A percentile compares a stretch with the other conserved stretches of the same genome.
phyloP scores from a whole-genome alignment of 371 early-diverging fungal genomes.

The Coemansia sp. region DNA sequence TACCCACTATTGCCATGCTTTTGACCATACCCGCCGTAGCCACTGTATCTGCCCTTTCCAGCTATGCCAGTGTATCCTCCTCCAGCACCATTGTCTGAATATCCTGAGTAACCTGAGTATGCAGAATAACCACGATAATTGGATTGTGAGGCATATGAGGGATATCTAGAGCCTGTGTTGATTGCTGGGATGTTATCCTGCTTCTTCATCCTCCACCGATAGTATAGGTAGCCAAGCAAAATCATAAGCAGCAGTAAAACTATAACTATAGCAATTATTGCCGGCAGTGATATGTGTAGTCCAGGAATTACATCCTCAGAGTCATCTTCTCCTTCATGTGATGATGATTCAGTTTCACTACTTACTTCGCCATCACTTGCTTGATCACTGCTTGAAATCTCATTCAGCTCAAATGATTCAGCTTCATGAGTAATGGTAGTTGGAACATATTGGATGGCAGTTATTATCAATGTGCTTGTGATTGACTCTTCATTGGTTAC shows the following conservation, averaged over 20 bases:
- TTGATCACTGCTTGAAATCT: too few relatives aligned
- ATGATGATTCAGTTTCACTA: neutral
- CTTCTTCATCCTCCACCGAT: slow-evolving; percentile 7
- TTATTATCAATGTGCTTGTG: neutral
- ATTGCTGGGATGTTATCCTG: neutral
- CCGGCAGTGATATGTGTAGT: neutral
- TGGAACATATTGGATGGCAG: neutral
- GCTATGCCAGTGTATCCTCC: slow-evolving; percentile 8
- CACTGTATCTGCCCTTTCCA: neutral
- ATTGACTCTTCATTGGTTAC: neutral
- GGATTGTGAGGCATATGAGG: neutral
- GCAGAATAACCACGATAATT: slow-evolving; percentile 5
- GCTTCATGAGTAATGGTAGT: neutral
- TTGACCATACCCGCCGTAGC: neutral
- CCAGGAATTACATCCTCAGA: slow-evolving; percentile 4
- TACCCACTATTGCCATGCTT: neutral
- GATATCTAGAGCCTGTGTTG: neutral
- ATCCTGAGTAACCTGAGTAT: slow-evolving; percentile 1
- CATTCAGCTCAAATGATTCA: neutral
- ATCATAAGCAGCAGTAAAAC: neutral
- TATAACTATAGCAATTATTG: slow-evolving; percentile 2
- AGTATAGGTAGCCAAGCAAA: neutral
- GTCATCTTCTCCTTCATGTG: neutral
- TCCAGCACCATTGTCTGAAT: neutral
- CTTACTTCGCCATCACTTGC: too few relatives aligned